phyloP scores from a whole-genome alignment of 75 land plant species.

The Chamaecyparis obtusa region DNA sequence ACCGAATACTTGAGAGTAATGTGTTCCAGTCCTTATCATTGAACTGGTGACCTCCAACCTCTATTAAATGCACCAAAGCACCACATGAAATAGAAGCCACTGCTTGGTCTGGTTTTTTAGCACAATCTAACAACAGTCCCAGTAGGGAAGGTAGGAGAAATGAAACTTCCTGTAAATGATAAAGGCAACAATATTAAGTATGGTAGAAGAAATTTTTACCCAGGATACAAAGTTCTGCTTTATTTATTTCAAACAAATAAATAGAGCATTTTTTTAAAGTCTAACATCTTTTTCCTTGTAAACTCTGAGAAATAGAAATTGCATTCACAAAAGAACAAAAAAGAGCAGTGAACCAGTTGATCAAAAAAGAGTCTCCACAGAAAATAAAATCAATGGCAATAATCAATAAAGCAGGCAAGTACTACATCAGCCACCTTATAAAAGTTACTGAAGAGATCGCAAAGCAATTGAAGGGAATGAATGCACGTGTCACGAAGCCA shows the following conservation, averaged over 20 bases:
- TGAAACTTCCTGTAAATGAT: conserved; percentile 62
- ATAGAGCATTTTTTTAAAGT: not conserved
- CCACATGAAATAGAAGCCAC: conserved; percentile 86
- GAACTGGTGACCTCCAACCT: conserved; percentile 96
- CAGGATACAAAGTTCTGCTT: not conserved
- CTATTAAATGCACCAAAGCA: conserved; percentile 91
- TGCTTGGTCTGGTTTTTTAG: conserved; percentile 85
- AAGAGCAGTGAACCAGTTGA: not conserved
- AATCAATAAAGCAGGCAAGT: not conserved
- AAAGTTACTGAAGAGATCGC: conserved; percentile 89
- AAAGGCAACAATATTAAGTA: not conserved
- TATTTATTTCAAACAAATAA: not conserved
- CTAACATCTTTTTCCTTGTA: not conserved
- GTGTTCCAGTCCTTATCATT: conserved; percentile 89
- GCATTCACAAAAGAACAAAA: not conserved
- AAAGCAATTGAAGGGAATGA: conserved; percentile 91
- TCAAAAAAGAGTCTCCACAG: not conserved
- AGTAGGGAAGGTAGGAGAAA: conserved; percentile 88
- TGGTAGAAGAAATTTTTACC: not conserved
- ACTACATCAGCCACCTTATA: conserved; percentile 57
- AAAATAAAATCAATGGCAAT: not conserved
- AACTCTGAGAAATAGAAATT: not conserved
- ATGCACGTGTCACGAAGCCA: conserved; percentile 89
- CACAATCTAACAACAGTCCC: conserved; percentile 87
- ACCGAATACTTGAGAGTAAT: conserved; percentile 83